phyloP scores from a whole-genome alignment of 73 alveolate genomes.

The Paramecium pentaurelia region DNA sequence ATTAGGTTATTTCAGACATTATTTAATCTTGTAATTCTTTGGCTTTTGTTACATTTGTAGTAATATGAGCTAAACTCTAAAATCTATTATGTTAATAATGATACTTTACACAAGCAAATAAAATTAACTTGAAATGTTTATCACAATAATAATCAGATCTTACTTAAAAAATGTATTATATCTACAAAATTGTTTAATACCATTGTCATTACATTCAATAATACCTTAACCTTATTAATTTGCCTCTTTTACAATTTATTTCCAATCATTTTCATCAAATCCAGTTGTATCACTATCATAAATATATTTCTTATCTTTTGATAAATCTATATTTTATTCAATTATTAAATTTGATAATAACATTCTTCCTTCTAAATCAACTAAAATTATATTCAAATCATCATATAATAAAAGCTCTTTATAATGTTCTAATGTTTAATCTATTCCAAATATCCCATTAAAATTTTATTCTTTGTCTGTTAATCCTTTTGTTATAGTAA shows the following conservation, averaged over 20 bases:
- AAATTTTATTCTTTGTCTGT: background rate
- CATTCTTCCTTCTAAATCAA: background rate
- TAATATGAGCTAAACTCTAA: background rate
- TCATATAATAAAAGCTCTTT: background rate
- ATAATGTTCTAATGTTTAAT: background rate
- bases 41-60: background rate
- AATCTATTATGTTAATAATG: background rate
- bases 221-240: background rate
- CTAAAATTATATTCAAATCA: background rate
- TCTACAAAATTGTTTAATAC: background rate
- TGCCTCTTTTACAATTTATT: background rate
- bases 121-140: background rate
- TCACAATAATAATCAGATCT: background rate
- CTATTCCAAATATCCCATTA: background rate
- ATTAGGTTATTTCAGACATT: background rate
- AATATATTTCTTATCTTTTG: background rate
- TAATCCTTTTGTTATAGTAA: background rate
- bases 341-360: background rate
- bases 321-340: background rate
- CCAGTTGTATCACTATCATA: background rate
- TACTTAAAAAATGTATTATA: background rate
- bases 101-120: background rate
- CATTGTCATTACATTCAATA: background rate
- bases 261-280: background rate
- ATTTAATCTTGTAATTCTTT: background rate